A percentile compares a stretch with the other conserved stretches of the same genome.
Conservation (phyloP, 768 basidiomycete genomes). For the Hericium erinaceus region DNA sequence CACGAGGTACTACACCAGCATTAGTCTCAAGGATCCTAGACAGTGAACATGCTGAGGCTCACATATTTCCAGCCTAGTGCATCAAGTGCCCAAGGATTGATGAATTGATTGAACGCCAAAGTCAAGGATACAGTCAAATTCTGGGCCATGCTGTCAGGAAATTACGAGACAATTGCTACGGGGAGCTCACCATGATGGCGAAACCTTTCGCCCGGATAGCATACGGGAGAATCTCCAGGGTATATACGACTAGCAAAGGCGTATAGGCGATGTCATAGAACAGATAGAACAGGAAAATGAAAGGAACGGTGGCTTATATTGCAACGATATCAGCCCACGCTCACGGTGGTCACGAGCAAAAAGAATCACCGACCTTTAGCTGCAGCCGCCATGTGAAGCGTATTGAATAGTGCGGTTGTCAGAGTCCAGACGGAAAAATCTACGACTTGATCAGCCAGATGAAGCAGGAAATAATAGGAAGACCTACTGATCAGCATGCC, state of each 20-base stretch:
- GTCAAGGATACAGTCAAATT: constrained; percentile 56
- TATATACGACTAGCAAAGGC: constrained; percentile 55
- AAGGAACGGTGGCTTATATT: constrained; percentile 44
- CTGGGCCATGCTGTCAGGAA: constrained; percentile 22
- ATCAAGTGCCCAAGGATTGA: constrained; percentile 67
- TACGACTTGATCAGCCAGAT: constrained; percentile 10
- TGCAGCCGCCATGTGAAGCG: constrained; percentile 20
- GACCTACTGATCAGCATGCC: constrained; percentile 47
- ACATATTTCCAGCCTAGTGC: constrained; percentile 35
- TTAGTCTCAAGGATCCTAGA: background rate
- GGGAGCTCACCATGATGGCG: constrained; percentile 50
- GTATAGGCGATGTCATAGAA: constrained; percentile 68
- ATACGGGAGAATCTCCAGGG: constrained; percentile 75
- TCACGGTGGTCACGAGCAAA: background rate
- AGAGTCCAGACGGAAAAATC: constrained; percentile 52
- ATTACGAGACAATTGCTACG: background rate
- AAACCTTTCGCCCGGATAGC: constrained; percentile 74
- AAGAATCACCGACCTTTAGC: constrained; percentile 20
- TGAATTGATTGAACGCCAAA: constrained; percentile 70
- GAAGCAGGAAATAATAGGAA: background rate
- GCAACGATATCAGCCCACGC: background rate
- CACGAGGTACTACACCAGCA: constrained; percentile 37
- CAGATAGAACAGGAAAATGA: constrained; percentile 51
- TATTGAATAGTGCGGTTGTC: constrained; percentile 30
- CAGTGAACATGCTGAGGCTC: constrained; percentile 5